These are phyloP conservation scores for Hygrophorus russula DNA, from an alignment of 768 basidiomycete genomes.

Conservation along the genomic window DNA sequence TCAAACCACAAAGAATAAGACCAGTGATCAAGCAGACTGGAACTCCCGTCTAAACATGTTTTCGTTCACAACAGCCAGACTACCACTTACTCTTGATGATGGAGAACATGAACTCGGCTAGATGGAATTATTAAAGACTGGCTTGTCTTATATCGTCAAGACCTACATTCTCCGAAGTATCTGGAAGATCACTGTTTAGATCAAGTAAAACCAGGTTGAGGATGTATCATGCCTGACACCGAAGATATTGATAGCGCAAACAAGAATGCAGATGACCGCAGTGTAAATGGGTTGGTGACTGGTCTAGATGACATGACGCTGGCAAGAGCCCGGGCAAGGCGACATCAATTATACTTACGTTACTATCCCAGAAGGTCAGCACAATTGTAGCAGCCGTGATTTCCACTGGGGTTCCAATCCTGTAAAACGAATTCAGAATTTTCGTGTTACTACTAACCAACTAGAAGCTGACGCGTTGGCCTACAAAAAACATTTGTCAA, in stretches of 20 bases:
- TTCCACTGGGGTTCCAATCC: constrained; percentile 62
- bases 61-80: not conserved
- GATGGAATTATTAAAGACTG: constrained; percentile 3
- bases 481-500: not conserved
- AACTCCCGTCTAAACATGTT: not conserved
- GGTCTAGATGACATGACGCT: constrained; percentile 18
- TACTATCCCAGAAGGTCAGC: constrained; percentile 60
- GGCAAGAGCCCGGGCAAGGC: not conserved
- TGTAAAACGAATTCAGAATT: constrained; percentile 3
- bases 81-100: constrained; percentile 44
- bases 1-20: constrained; percentile 50
- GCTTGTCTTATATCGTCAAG: not conserved
- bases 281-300: constrained; percentile 46
- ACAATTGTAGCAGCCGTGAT: constrained; percentile 62
- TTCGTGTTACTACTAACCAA: not conserved
- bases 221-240: constrained; percentile 43
- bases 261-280: constrained; percentile 43
- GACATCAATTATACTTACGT: constrained; percentile 25
- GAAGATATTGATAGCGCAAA: constrained; percentile 55
- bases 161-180: constrained; percentile 55
- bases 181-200: constrained; percentile 14
- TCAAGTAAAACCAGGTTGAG: not conserved
- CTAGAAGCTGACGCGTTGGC: constrained; percentile 3
- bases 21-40: constrained; percentile 49
- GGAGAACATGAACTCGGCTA: constrained; percentile 58